phyloP scores from a whole-genome alignment of 805 yeast species.

The Wickerhamomyces rabaulensis region DNA sequence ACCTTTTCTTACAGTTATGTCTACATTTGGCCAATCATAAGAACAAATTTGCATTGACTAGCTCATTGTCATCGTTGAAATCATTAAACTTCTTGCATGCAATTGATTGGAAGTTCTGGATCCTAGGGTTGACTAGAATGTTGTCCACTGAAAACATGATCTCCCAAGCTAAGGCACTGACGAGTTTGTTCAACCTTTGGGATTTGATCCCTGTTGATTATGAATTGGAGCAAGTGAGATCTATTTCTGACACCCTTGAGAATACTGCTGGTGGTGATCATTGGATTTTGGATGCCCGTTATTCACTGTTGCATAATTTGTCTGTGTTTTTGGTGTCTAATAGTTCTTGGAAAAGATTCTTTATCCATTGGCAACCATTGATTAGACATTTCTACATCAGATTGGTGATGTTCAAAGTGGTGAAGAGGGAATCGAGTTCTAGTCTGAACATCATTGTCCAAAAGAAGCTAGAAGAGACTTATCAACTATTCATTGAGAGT shows the following conservation, averaged over 20 bases:
- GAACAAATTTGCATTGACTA: background rate
- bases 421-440: slow-evolving; percentile 4
- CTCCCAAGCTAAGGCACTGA: slow-evolving; percentile 55
- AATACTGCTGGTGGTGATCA: background rate
- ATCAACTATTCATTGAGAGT: slow-evolving; percentile 1
- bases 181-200: slow-evolving; percentile 73
- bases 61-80: background rate
- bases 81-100: background rate
- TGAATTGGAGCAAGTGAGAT: background rate
- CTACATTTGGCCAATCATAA: slow-evolving; percentile 10
- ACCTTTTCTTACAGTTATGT: slow-evolving; percentile 27
- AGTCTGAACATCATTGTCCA: slow-evolving; percentile 2
- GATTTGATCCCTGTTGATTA: slow-evolving; percentile 47
- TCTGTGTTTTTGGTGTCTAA: slow-evolving; percentile 49
- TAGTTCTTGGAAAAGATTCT: slow-evolving; percentile 47
- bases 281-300: slow-evolving; percentile 38
- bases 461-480: slow-evolving; percentile 5
- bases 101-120: slow-evolving; percentile 73
- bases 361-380: slow-evolving; percentile 78
- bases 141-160: slow-evolving; percentile 58
- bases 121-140: slow-evolving; percentile 52
- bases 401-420: slow-evolving; percentile 61
- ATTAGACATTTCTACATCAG: slow-evolving; percentile 66
- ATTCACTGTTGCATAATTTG: slow-evolving; percentile 43
- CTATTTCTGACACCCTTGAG: background rate